Evolutionary conservation across 2,329 filamentous ascomycete species (phyloP), one percentile per base, ranked within the genome.

Genomic region (Orbilia ellipsospora): DNA sequence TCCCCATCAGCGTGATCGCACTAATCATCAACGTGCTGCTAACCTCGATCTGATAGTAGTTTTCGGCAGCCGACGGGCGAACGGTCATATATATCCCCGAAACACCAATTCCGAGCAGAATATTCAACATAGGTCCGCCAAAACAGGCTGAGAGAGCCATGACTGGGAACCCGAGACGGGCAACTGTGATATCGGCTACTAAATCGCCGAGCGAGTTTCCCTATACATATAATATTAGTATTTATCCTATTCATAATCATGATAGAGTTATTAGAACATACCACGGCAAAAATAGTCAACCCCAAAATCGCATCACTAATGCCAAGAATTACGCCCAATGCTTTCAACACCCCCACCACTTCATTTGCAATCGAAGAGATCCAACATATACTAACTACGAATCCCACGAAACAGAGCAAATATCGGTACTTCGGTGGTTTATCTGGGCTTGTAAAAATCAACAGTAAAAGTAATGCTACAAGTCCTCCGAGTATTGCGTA

Each of bases 121-220:
- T 99, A 80, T 99, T 99, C 48, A 99, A 87, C 93, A 99, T 94
- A 0, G 95, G 95, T 0, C 95, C 96, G n/a, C 95, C 95, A 81
- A 99, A 97, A 81, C 95, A 99, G 3, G 95, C 95, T 40, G 92
- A 94, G 48, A 91, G 84, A 0, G 95, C 95, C 95, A 99, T 99
- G 77, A 99, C 93, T 0, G 95, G 95, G 82, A 94, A 97, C 1
- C 95, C 95, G 1, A 99, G 88, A 40, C 92, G 89, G 2, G 95
- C 95, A 44, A 99, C 92, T 0, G 95, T 99, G 64, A 98, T 92
- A 81, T 99, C 92, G 15, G 95, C 94, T 8, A 99, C 93, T 15
- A 99, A 86, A 80, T 99, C 95, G 44, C 95, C 94, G 7, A 98
- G 86, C 7, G 92, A 96, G 83, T 99, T 99, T 28, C 95, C 95